Percentiles rank a stretch among this genome's conserved stretches.
Conservation (phyloP, 306 rosid genomes). For the Leucaena leucocephala region DNA sequence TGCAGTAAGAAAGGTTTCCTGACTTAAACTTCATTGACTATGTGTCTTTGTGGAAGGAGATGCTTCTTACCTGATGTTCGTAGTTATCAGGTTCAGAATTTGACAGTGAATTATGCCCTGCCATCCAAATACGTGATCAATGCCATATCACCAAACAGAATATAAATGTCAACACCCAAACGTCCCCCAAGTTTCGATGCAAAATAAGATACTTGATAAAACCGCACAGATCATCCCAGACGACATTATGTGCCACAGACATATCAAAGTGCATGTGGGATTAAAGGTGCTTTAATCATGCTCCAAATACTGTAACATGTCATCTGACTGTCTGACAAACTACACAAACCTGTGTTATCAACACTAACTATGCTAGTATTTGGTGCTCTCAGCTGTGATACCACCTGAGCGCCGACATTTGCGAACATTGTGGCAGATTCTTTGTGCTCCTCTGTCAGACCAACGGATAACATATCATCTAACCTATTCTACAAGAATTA, state of each 20-base stretch:
- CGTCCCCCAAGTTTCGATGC: conserved; percentile 24
- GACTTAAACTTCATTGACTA: conserved; percentile 38
- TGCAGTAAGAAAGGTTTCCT: conserved; percentile 39
- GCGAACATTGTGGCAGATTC: conserved; percentile 97
- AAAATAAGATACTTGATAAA: conserved; percentile 35
- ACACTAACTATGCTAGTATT: conserved; percentile 48
- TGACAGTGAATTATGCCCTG: conserved; percentile 58
- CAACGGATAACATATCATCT: conserved; percentile 90
- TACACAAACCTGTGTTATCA: conserved; percentile 62
- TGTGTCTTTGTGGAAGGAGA: conserved; percentile 27
- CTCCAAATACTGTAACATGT: conserved; percentile 31
- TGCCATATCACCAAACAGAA: conserved; percentile 33
- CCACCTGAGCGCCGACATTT: conserved; percentile 92
- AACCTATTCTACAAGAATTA: conserved; percentile 82
- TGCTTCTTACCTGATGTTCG: conserved; percentile 66
- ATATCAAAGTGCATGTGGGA: conserved; percentile 20
- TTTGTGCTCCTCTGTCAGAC: conserved; percentile 97
- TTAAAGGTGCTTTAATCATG: conserved; percentile 24
- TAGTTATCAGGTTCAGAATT: conserved; percentile 58
- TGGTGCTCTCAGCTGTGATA: conserved; percentile 78
- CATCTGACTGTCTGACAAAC: conserved; percentile 27
- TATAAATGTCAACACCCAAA: conserved; percentile 26
- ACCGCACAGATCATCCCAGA: conserved; percentile 17
- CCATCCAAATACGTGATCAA: conserved; percentile 44
- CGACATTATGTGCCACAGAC: conserved; percentile 19